Evolutionary conservation across 306 rosid species (phyloP).

Genomic region (Biancaea sappan): DNA sequence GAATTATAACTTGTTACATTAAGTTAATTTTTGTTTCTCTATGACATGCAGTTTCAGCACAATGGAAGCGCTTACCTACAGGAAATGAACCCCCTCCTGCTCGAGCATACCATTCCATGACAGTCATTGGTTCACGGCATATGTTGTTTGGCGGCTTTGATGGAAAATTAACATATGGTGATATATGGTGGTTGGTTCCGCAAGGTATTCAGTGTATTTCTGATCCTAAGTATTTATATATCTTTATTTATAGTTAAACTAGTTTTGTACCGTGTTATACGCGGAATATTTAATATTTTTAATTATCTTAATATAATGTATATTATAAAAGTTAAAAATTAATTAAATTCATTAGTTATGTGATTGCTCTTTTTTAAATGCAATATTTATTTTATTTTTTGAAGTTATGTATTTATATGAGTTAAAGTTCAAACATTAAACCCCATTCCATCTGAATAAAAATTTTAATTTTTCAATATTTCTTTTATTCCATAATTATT

Average conservation of each 20-base stretch:
- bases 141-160: slow-evolving; percentile 94
- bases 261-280: too few species aligned
- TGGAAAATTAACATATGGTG: slow-evolving; percentile 89
- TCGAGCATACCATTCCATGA: slow-evolving; percentile 95
- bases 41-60: slow-evolving; percentile 72
- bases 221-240: slow-evolving; percentile 9
- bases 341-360: too few species aligned
- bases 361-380: too few species aligned
- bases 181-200: slow-evolving; percentile 95
- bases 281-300: too few species aligned
- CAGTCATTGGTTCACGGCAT: slow-evolving; percentile 70
- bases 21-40: slow-evolving; percentile 25
- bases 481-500: too few species aligned
- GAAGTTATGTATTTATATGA: too few species aligned
- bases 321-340: too few species aligned
- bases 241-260: slow-evolving; percentile 1
- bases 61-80: slow-evolving; percentile 86
- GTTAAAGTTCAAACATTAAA: too few species aligned
- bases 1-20: slow-evolving; percentile 15
- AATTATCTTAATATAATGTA: too few species aligned
- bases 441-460: too few species aligned
- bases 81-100: slow-evolving; percentile 94
- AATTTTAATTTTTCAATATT: too few species aligned
- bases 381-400: too few species aligned
- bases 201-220: slow-evolving; percentile 63